These are phyloP conservation scores for Bauhinia variegata DNA, from an alignment of 306 rosid species.

Conservation along the genomic window DNA sequence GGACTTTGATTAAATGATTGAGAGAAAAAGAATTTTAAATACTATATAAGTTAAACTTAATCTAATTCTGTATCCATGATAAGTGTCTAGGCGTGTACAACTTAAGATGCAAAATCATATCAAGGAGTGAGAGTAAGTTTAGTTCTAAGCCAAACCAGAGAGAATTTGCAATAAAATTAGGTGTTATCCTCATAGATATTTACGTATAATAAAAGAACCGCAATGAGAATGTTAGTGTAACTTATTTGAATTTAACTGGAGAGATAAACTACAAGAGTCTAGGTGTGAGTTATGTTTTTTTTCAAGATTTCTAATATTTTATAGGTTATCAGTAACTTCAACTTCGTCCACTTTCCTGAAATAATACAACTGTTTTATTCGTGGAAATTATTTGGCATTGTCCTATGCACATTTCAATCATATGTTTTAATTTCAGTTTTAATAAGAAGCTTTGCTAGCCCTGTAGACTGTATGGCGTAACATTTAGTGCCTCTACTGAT, in stretches of 20 bases:
- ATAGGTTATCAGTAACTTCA: background rate
- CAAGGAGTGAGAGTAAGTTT: background rate
- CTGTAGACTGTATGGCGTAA: background rate
- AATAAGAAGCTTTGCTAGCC: background rate
- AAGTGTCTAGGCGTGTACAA: background rate
- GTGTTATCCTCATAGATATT: too few species aligned
- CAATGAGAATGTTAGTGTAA: background rate
- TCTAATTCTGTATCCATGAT: background rate
- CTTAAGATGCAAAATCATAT: background rate
- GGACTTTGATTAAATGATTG: background rate
- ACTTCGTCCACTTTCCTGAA: background rate
- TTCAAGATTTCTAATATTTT: too few species aligned
- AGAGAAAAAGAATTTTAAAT: background rate
- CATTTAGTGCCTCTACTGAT: slow-evolving; percentile 9
- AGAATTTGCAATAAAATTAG: background rate
- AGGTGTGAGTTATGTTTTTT: background rate
- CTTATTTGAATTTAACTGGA: background rate
- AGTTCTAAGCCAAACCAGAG: background rate
- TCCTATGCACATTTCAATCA: background rate
- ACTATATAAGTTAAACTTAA: background rate
- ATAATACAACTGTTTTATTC: background rate
- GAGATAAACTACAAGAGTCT: background rate
- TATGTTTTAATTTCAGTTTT: background rate
- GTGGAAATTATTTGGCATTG: background rate
- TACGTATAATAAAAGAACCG: background rate